These are phyloP conservation scores for Euphorbia tirucalli DNA, from an alignment of 345 rosid genomes.

Conservation along the genomic window DNA sequence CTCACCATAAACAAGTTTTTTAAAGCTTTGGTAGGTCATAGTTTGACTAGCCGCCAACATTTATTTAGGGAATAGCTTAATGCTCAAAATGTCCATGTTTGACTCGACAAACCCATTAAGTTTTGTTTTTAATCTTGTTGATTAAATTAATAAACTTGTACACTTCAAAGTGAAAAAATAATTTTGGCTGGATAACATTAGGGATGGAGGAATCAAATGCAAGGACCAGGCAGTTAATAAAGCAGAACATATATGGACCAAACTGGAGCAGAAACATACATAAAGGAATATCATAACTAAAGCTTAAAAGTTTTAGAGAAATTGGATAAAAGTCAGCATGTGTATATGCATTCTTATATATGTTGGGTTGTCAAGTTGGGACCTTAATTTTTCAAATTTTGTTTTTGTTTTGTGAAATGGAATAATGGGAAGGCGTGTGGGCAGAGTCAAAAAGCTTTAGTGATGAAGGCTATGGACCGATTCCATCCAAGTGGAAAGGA, in stretches of 20 bases:
- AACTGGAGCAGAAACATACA: neutral
- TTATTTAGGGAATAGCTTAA: too few species aligned
- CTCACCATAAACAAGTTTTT: too few species aligned
- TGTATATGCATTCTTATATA: neutral
- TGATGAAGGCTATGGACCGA: conserved; percentile 29
- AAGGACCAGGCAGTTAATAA: neutral
- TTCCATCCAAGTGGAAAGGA: conserved; percentile 34
- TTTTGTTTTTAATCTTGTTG: too few species aligned
- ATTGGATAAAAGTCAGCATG: neutral
- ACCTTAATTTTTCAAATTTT: too few species aligned
- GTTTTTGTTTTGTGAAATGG: neutral
- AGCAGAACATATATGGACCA: neutral
- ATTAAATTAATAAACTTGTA: too few species aligned
- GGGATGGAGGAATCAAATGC: neutral
- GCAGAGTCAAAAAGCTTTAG: conserved; percentile 37
- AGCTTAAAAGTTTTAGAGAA: too few species aligned
- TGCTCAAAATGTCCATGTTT: too few species aligned
- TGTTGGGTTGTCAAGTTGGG: neutral
- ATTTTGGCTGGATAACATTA: too few species aligned
- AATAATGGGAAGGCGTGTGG: conserved; percentile 24
- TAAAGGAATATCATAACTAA: neutral
- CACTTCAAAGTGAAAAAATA: too few species aligned
- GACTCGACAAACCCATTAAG: too few species aligned
- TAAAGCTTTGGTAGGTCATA: too few species aligned
- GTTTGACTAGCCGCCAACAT: too few species aligned